Base-by-base conservation (phyloP, 2,329 filamentous ascomycete genomes). In the Pseudogymnoascus verrucosus region DNA sequence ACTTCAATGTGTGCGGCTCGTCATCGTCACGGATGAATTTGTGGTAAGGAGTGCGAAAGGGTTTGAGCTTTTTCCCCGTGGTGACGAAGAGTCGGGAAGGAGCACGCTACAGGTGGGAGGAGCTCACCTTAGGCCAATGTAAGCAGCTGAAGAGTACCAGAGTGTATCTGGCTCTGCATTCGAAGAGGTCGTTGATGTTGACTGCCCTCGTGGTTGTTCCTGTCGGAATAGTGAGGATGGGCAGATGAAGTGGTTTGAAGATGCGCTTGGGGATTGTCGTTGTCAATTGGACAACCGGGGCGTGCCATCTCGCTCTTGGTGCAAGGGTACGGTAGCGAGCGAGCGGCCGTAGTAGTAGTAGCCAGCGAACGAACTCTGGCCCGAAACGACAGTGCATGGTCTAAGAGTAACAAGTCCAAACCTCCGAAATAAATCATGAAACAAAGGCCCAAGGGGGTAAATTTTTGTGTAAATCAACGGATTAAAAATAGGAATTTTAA, bases 221-320 rank as follows among this genome's bases (percentile, higher is more conserved):
- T 57, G 51, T 19, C 28, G 51, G 51, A 57, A 57, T 57, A 34
- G 51, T 57, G 51, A 57, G 51, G 51, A 57, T 34, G 51, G 51
- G 51, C 51, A 57, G 51, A 57, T 57, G 51, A 57, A 57, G 51
- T 57, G 51, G 51, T 47, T 11, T 57, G 51, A 57, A 57, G 51
- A 57, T 57, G 51, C 51, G 51, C 51, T 57, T 57, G 51, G 51
- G 51, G 51, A 57, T 57, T 57, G 51, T 57, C 51, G 51, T 57
- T 57, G 51, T 57, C 51, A 57, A 57, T 57, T 57, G 51, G 51
- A 57, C 51, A 21, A 16, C 51, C 51, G 28, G 51, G 51, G 51
- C 51, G 51, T 57, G 51, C 51, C 51, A 57, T 57, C 51, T 57
- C 51, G n/a, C 51, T 57, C 51, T 57, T 57, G 16, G 34, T 57